Evolutionary conservation across 345 rosid genomes (phyloP).

Genomic region (Adansonia digitata): DNA sequence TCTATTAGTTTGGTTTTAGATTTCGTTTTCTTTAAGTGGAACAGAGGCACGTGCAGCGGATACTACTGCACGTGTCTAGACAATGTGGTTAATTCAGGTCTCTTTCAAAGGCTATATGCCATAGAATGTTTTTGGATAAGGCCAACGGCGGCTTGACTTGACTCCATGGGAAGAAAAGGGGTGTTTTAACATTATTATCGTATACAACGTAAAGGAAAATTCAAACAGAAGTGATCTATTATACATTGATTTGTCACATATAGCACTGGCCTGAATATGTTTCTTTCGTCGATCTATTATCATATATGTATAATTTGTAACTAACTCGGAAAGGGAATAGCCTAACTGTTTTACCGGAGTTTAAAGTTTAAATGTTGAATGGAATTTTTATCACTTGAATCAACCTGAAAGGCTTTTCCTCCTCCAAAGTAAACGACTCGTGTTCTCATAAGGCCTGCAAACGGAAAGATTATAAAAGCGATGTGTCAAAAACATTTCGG

Average conservation of each 20-base stretch:
- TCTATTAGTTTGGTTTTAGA: too few species aligned
- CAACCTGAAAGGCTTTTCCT: slow-evolving; percentile 38
- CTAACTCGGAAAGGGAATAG: background rate
- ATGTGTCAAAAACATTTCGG: too few species aligned
- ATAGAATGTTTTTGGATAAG: background rate
- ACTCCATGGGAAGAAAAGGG: background rate
- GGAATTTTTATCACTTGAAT: background rate
- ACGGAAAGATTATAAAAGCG: background rate
- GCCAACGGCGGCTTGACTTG: background rate
- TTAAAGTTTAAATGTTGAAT: background rate
- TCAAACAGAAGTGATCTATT: background rate
- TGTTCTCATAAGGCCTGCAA: slow-evolving; percentile 51
- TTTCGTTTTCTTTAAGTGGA: background rate
- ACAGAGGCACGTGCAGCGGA: background rate
- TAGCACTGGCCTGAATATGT: background rate
- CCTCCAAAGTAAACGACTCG: slow-evolving; percentile 42
- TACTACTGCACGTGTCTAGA: background rate
- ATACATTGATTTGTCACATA: background rate
- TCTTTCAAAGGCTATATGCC: background rate
- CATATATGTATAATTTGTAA: background rate
- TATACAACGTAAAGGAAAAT: background rate
- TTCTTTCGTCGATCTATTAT: background rate
- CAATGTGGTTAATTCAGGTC: background rate
- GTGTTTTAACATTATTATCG: background rate
- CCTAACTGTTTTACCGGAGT: background rate